Base-by-base conservation (phyloP, 345 rosid species). In the Rhodamnia argentea region DNA sequence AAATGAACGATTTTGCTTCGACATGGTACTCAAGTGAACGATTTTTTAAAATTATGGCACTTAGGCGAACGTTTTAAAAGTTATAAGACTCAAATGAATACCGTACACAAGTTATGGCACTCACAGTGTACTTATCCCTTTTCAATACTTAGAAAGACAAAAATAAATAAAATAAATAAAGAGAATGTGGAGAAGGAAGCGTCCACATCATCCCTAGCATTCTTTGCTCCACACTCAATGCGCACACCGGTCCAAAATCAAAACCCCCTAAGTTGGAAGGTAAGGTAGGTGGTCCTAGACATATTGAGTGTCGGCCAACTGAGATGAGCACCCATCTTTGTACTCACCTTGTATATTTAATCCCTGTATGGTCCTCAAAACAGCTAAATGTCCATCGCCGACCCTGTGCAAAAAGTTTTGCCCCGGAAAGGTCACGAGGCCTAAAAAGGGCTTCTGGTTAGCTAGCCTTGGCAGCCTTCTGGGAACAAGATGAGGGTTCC, bases 221-320 rank as follows among this genome's bases (percentile, higher is more conserved):
- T 16, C 15, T 44, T 70, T 70, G 44, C 42, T 14, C 76, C 42
- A 29, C 76, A 64, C 76, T 64, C 10, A 50, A 84, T 50, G 58
- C 22, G 42, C 53, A 54, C 57, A 64, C 83, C 64, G 60, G 87
- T 50, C 82, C 83, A 70, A 58, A 85, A 57, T 62, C 37, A 29
- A 29, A 15, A 40, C 23, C 85, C 83, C 86, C 44, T 29, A 78
- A 90, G 54, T 44, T 74, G 89, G 86, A 85, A 82, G 87, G 74
- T 76, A 74, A 83, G 87, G 74, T 76, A 74, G 83, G 86, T 88
- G 87, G 87, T 85, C 91, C 88, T 85, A 88, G 88, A 90, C 78
- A 87, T 32, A 32, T 15, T 9, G 13, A 50, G 55, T 82, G 78
- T 32, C 32, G 47, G 47, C 78, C 78, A 70, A 70, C 78, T 44